These are phyloP conservation scores for Barnettozyma populi DNA, from an alignment of 805 yeast genomes.

Conservation along the genomic window DNA sequence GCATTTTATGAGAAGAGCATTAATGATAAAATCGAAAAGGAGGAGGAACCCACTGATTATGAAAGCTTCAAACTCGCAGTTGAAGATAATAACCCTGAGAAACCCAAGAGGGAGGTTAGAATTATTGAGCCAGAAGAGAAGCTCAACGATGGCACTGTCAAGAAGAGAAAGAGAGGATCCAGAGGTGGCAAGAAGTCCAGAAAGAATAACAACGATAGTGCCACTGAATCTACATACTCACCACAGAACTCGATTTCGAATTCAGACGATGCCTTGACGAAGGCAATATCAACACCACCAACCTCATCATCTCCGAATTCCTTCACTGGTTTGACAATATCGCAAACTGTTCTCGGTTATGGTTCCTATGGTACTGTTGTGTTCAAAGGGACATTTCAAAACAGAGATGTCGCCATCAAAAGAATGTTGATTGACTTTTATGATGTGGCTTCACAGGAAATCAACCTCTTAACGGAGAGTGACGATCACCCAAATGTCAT, in stretches of 20 bases:
- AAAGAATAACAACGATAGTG: constrained; percentile 9
- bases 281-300: background rate
- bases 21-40: background rate
- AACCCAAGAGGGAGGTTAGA: constrained; percentile 22
- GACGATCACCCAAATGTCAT: constrained; percentile 96
- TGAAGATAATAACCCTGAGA: background rate
- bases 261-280: constrained; percentile 1
- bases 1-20: background rate
- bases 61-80: background rate
- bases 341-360: constrained; percentile 79
- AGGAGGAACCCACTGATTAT: background rate
- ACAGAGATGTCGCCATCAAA: constrained; percentile 93
- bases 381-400: constrained; percentile 82
- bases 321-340: constrained; percentile 44
- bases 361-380: constrained; percentile 98
- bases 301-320: background rate
- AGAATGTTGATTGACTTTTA: constrained; percentile 89
- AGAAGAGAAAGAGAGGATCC: constrained; percentile 76
- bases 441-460: constrained; percentile 92
- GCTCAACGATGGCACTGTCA: constrained; percentile 28
- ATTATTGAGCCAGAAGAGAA: constrained; percentile 26
- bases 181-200: constrained; percentile 73
- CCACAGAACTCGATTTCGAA: constrained; percentile 1
- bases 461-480: constrained; percentile 80
- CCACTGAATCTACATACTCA: constrained; percentile 3